Conservation (phyloP, 495 filamentous ascomycete species). For the Copromyces sp. region DNA sequence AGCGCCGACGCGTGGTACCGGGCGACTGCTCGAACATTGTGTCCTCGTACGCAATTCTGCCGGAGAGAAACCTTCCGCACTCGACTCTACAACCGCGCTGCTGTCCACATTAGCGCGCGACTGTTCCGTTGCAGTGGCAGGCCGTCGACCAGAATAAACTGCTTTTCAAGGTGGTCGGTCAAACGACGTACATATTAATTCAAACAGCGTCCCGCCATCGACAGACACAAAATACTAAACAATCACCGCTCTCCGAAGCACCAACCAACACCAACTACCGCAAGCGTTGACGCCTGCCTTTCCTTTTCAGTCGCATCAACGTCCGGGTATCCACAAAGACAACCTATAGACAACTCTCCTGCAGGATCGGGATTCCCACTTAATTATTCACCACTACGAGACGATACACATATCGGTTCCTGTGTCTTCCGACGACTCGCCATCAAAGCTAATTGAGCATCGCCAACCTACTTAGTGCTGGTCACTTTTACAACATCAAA, state of each 20-base stretch:
- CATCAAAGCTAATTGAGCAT: neutral
- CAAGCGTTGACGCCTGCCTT: neutral
- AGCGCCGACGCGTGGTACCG: constrained; percentile 19
- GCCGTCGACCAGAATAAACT: neutral
- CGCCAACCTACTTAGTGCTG: neutral
- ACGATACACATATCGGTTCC: neutral
- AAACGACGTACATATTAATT: neutral
- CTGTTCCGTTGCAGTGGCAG: neutral
- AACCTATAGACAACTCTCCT: constrained; percentile 2
- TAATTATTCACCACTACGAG: neutral
- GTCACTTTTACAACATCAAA: neutral
- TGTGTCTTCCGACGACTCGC: neutral
- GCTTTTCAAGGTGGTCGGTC: neutral
- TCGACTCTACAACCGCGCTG: constrained; percentile 4
- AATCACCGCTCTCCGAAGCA: neutral
- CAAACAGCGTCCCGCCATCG: neutral
- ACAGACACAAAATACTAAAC: neutral
- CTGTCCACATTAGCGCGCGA: neutral
- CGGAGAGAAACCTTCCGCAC: neutral
- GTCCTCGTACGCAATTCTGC: neutral
- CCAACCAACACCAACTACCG: neutral
- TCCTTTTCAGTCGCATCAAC: neutral
- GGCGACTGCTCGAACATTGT: constrained; percentile 28
- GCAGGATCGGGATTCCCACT: constrained; percentile 11
- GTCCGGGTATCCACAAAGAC: neutral